Conservation (phyloP, 2,329 filamentous ascomycete genomes). For the Fusarium duplospermum region DNA sequence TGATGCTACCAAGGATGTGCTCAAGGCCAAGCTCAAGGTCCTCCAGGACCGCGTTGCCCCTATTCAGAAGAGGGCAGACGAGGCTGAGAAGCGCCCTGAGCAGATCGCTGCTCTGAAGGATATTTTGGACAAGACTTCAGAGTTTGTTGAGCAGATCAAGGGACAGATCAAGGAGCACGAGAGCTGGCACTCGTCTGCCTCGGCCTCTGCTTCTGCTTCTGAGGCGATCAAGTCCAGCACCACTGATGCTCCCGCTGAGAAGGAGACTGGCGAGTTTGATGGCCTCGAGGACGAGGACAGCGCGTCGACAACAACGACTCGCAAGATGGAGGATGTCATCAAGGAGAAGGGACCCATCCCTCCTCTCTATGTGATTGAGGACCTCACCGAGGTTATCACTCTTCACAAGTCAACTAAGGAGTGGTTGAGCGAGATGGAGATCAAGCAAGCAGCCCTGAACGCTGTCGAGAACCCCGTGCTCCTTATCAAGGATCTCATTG, state of each 20-base stretch:
- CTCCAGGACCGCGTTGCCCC: constrained; percentile 83
- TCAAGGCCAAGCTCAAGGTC: constrained; percentile 80
- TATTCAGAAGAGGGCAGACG: constrained; percentile 79
- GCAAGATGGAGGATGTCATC: constrained; percentile 57
- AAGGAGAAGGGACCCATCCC: constrained; percentile 66
- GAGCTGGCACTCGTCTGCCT: constrained; percentile 66
- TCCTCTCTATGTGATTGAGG: constrained; percentile 77
- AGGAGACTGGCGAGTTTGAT: constrained; percentile 70
- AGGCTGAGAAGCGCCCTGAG: constrained; percentile 77
- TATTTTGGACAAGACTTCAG: constrained; percentile 76
- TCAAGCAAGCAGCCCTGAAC: constrained; percentile 76
- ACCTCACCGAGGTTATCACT: constrained; percentile 74
- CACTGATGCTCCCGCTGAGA: constrained; percentile 58
- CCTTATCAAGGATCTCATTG: constrained; percentile 76
- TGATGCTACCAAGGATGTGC: constrained; percentile 78
- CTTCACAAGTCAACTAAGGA: constrained; percentile 70
- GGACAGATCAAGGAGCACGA: constrained; percentile 77
- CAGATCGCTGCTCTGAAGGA: constrained; percentile 75
- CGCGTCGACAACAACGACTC: constrained; percentile 56
- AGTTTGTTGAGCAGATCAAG: constrained; percentile 77
- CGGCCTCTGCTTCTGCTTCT: constrained; percentile 62
- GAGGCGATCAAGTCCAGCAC: constrained; percentile 55
- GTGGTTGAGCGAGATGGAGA: constrained; percentile 81
- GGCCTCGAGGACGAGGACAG: constrained; percentile 80
- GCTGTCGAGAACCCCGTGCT: constrained; percentile 80